Conservation (phyloP, 441 rosid genomes). For the Aleurites moluccanus region DNA sequence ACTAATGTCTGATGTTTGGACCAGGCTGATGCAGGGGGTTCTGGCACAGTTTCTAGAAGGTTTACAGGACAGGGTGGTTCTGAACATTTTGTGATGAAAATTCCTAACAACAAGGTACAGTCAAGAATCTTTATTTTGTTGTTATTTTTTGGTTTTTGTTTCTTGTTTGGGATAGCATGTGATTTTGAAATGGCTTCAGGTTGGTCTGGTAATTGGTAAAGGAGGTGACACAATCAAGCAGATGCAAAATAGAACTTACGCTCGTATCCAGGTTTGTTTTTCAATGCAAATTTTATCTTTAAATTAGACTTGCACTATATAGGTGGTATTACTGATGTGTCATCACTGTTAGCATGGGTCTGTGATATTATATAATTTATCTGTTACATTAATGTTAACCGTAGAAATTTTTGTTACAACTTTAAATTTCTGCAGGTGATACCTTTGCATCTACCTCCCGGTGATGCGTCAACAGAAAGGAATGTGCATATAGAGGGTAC, state of each 20-base stretch:
- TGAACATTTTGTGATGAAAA: constrained; percentile 69
- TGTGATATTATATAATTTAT: not conserved
- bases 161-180: constrained; percentile 23
- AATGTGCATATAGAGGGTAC: constrained; percentile 91
- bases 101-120: constrained; percentile 87
- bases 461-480: constrained; percentile 76
- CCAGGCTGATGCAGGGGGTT: constrained; percentile 92
- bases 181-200: constrained; percentile 51
- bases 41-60: constrained; percentile 74
- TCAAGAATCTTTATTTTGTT: constrained; percentile 6
- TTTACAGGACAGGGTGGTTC: constrained; percentile 73
- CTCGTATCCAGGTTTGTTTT: constrained; percentile 83
- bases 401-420: not conserved
- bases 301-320: not conserved
- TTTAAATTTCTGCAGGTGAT: constrained; percentile 55
- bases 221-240: constrained; percentile 97
- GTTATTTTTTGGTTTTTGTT: constrained; percentile 7
- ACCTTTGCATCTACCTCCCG: constrained; percentile 95
- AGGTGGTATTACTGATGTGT: not conserved
- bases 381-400: not conserved
- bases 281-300: not conserved
- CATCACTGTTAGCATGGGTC: not conserved
- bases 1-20: constrained; percentile 16
- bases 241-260: constrained; percentile 90
- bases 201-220: constrained; percentile 98